Evolutionary conservation across 2,329 filamentous ascomycete species (phyloP).

Genomic region (Monosporascus sp.): DNA sequence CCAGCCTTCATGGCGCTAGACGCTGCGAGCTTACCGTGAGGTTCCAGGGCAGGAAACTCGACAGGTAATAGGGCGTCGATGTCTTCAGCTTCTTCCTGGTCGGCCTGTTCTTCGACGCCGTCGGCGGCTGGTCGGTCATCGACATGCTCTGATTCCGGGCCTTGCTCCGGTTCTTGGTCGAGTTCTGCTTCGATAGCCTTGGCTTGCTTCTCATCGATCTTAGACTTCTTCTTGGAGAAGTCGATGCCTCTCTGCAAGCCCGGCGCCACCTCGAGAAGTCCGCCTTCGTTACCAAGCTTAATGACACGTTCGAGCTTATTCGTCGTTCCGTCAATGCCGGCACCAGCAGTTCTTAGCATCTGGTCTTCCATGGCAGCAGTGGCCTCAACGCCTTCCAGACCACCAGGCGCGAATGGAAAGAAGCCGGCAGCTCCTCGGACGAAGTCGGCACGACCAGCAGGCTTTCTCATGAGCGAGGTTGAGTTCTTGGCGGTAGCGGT

Average conservation of each 20-base stretch:
- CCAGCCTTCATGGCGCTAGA: slow-evolving; percentile 69
- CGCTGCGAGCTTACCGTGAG: slow-evolving; percentile 69
- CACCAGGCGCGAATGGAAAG: slow-evolving; percentile 89
- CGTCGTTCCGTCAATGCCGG: slow-evolving; percentile 37
- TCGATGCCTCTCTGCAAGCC: slow-evolving; percentile 76
- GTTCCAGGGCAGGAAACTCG: slow-evolving; percentile 88
- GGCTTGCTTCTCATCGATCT: slow-evolving; percentile 55
- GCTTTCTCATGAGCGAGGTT: slow-evolving; percentile 81
- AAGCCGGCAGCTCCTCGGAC: slow-evolving; percentile 89
- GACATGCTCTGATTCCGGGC: slow-evolving; percentile 26
- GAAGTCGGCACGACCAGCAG: slow-evolving; percentile 82
- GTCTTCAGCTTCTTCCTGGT: slow-evolving; percentile 49
- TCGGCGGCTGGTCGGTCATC: slow-evolving; percentile 21
- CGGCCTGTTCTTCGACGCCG: slow-evolving; percentile 27
- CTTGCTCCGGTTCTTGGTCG: slow-evolving; percentile 40
- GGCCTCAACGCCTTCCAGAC: slow-evolving; percentile 79
- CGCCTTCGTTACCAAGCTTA: slow-evolving; percentile 70
- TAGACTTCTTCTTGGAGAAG: slow-evolving; percentile 56
- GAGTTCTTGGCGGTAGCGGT: slow-evolving; percentile 94
- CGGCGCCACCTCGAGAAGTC: slow-evolving; percentile 75
- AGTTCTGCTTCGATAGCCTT: slow-evolving; percentile 53
- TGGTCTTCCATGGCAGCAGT: slow-evolving; percentile 81
- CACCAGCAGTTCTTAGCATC: slow-evolving; percentile 48
- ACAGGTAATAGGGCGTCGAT: slow-evolving; percentile 86
- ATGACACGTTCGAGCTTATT: slow-evolving; percentile 79